Base-by-base conservation (phyloP, 805 yeast genomes). In the Candida krabiensis region DNA sequence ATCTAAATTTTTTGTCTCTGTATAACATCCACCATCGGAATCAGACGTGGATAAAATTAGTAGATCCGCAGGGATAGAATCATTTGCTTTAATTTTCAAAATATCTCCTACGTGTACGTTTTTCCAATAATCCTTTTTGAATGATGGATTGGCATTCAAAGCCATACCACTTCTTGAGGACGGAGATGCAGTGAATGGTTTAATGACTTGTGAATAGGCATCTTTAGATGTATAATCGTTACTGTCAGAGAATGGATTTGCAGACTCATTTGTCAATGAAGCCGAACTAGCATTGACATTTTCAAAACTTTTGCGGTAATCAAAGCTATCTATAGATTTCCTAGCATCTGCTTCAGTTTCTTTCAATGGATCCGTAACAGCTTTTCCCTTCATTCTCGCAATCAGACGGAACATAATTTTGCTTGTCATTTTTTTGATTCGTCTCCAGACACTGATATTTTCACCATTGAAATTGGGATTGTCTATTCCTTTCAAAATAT, bases 1-100 rank as follows among this genome's bases (percentile, higher is more conserved):
- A 62, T 86, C 95, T 49, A 86, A 69, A 60, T 85, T 85, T 53
- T 84, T 85, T 0, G 95, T 86, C 60, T 85, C 95, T 21, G 85
- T 78, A 49, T 79, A 85, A 52, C 84, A 77, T 30, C 70, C 70
- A 27, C 79, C 79, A 46, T 86, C 93, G 5, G 72, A 71, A 51
- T 80, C 87, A 25, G 86, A 79, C 0, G 90, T 77, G 9, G 88
- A 71, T 17, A 85, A 61, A 15, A 85, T 70, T 14, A 81, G 66
- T 31, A 85, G 63, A 61, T 85, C 95, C 24, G 89, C 91, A 1
- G 95, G 95, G 13, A 85, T 73, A 53, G 81, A 86, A 45, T 83
- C 87, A 58, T 86, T 81, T 46, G 79, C 79, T 43, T 78, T 70
- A 15, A 85, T 70, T 46, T 86, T 70, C 26, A 86, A 66, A 38